Evolutionary conservation across 2,329 filamentous ascomycete species (phyloP), one percentile per base, ranked within the genome.

Genomic region (Nothophaeocryptopus gaeumannii): DNA sequence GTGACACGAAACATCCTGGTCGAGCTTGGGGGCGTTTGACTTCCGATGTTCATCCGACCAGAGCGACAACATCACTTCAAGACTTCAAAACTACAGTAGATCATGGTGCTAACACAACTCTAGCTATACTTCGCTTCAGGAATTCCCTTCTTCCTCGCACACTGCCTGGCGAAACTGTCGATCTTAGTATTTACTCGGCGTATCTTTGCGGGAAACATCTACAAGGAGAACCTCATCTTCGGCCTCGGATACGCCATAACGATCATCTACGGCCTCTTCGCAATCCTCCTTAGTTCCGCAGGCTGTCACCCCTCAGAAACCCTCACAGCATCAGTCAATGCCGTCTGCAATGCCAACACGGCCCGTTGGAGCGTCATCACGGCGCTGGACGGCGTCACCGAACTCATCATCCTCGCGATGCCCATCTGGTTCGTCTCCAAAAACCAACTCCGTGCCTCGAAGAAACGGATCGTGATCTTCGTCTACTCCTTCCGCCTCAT

Each of bases 391-490:
- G 54, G 55, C 36, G 13, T 60, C 20, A 60, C 53, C 37, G 58
- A 60, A 36, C 39, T 60, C 45, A 39, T 57, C 36, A 50, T 60
- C 47, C 45, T 60, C 15, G 56, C 54, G 33, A 54, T 60, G 50
- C 58, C 58, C n/a, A 45, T 58, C 43, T 60, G 56, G 55, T 60
- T 60, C 51, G 54, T 60, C 41, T 47, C 47, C 46, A 60, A 58
- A 39, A 58, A 58, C 35, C 50, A 60, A 39, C 51, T 60, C 39
- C 54, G 54, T 32, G 55, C 53, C 26, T 54, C 50, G 13, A 59
- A 59, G 42, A 59, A 59, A 41, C 47, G 52, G 32, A 56, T 58
- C 39, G 55, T 59, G 3, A 48, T 58, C 35, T 60, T 58, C 39
- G 50, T 56, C 29, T 60, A 55, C 53, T 35, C 39, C 30, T 58